Conservation (phyloP, 768 basidiomycete genomes). For the Leccinum fibrillosum region DNA sequence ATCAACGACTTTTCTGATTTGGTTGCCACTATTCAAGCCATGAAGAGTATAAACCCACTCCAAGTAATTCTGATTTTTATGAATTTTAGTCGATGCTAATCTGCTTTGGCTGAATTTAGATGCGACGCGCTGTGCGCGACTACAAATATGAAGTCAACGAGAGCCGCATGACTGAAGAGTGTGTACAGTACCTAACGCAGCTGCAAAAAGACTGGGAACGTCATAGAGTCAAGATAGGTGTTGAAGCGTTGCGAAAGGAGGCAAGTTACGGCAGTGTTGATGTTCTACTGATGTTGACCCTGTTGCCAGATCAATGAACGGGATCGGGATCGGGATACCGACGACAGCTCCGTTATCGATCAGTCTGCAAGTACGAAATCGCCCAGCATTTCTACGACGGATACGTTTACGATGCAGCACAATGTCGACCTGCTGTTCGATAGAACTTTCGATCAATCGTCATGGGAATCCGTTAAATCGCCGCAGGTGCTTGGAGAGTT, state of each 20-base stretch:
- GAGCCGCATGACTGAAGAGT: slow-evolving; percentile 90
- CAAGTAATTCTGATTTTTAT: slow-evolving; percentile 50
- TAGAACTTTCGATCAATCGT: slow-evolving; percentile 53
- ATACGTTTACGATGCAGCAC: slow-evolving; percentile 41
- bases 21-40: slow-evolving; percentile 83
- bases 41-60: slow-evolving; percentile 86
- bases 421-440: slow-evolving; percentile 83
- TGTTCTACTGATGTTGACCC: slow-evolving; percentile 4
- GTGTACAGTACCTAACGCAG: slow-evolving; percentile 89
- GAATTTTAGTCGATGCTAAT: background rate
- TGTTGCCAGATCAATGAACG: slow-evolving; percentile 56
- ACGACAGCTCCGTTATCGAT: slow-evolving; percentile 33
- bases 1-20: slow-evolving; percentile 85
- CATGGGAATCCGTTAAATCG: slow-evolving; percentile 76
- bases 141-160: slow-evolving; percentile 95
- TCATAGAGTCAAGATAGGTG: slow-evolving; percentile 81
- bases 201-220: slow-evolving; percentile 98
- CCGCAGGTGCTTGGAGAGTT: slow-evolving; percentile 87
- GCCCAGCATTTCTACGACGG: slow-evolving; percentile 31
- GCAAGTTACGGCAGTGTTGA: slow-evolving; percentile 34
- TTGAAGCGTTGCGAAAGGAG: slow-evolving; percentile 82
- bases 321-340: slow-evolving; percentile 49
- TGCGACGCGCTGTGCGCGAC: slow-evolving; percentile 91
- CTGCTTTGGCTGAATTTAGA: slow-evolving; percentile 39
- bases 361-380: slow-evolving; percentile 36